These are phyloP conservation scores for Claviceps spartinae DNA, from an alignment of 2,329 filamentous ascomycete genomes.

Conservation along the genomic window DNA sequence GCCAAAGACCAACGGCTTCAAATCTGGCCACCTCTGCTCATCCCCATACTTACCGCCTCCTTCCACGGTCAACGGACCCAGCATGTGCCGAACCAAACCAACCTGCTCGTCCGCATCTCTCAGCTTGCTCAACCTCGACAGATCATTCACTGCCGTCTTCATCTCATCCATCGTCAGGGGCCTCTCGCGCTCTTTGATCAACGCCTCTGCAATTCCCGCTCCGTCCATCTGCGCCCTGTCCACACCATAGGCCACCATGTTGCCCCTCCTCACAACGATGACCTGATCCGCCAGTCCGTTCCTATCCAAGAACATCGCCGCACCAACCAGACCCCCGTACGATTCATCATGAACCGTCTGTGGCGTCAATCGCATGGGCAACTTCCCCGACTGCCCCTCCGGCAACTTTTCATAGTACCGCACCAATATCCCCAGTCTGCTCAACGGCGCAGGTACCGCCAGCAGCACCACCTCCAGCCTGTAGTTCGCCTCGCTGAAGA, in stretches of 20 bases:
- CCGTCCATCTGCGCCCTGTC: conserved; percentile 1
- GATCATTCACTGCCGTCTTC: conserved; percentile 11
- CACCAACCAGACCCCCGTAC: conserved; percentile 24
- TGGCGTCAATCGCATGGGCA: conserved; percentile 30
- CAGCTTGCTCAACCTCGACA: conserved; percentile 12
- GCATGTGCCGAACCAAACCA: conserved; percentile 12
- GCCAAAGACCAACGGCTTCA: conserved; percentile 13
- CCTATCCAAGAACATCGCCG: conserved; percentile 24
- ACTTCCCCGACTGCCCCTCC: conserved; percentile 19
- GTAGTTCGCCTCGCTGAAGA: conserved; percentile 23
- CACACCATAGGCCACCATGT: conserved; percentile 19
- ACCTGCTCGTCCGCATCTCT: conserved; percentile 12
- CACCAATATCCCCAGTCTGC: conserved; percentile 27
- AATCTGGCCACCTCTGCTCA: conserved; percentile 3
- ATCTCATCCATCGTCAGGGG: conserved; percentile 16
- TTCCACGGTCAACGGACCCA: conserved; percentile 11
- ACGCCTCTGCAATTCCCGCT: conserved; percentile 10
- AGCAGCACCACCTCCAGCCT: conserved; percentile 26
- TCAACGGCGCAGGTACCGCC: conserved; percentile 28
- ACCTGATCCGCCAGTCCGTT: conserved; percentile 19
- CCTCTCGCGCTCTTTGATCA: conserved; percentile 16
- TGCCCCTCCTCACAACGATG: conserved; percentile 25
- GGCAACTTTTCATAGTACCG: conserved; percentile 23
- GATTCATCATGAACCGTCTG: conserved; percentile 31
- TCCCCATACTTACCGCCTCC: background rate